Percentiles rank a stretch among this genome's conserved stretches.
These are phyloP conservation scores for Aspergillus indologenus DNA, from an alignment of 495 filamentous ascomycete genomes.

Conservation along the genomic window DNA sequence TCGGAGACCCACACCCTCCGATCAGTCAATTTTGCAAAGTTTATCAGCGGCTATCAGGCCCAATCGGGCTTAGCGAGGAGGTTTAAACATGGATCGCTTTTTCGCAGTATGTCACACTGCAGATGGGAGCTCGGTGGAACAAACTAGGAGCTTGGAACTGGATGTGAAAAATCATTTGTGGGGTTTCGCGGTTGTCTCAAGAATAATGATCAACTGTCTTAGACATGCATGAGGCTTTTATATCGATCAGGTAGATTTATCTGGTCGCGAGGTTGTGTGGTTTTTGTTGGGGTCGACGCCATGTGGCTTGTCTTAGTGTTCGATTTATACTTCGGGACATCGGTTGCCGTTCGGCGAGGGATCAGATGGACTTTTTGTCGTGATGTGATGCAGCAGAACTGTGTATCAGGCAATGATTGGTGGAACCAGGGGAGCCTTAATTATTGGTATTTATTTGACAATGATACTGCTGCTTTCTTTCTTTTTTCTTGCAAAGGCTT, in stretches of 20 bases:
- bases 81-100: constrained; percentile 24
- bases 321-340: background rate
- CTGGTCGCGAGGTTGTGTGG: no score
- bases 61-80: constrained; percentile 22
- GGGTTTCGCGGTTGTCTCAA: no score
- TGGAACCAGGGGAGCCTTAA: no score
- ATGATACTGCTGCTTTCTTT: no score
- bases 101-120: constrained; percentile 19
- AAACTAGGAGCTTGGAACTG: background rate
- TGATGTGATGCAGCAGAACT: no score
- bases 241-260: background rate
- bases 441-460: no score
- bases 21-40: constrained; percentile 28
- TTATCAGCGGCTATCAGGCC: constrained; percentile 28
- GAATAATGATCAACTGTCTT: no score
- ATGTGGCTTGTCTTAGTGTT: background rate
- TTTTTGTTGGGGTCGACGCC: no score
- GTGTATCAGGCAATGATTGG: background rate
- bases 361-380: background rate
- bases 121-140: constrained; percentile 3
- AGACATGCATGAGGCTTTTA: no score
- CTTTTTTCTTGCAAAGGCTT: no score
- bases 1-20: constrained; percentile 26
- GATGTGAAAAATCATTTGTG: no score
- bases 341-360: background rate